These are phyloP conservation scores for Cornus kousa DNA, from an alignment of 148 eudicot genomes.

Conservation along the genomic window DNA sequence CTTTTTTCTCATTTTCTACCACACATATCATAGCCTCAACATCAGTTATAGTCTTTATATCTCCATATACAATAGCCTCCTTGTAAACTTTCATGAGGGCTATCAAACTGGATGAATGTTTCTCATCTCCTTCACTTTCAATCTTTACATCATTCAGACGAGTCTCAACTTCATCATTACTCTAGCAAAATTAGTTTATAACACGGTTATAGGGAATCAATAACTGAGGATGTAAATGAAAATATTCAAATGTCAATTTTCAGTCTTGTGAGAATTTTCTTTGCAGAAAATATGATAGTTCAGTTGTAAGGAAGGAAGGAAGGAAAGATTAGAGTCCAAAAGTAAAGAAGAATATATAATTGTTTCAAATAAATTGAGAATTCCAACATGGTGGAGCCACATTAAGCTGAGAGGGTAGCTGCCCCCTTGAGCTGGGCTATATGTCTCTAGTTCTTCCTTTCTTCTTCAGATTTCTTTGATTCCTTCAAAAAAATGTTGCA, in stretches of 20 bases:
- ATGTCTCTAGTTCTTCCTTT: background rate
- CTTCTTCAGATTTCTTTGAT: background rate
- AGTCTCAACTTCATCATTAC: slow-evolving; percentile 26
- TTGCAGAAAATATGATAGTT: background rate
- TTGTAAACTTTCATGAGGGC: slow-evolving; percentile 55
- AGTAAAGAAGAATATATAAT: too few species aligned
- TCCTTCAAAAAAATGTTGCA: background rate
- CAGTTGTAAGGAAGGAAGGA: background rate
- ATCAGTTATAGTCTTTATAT: slow-evolving; percentile 46
- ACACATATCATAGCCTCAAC: slow-evolving; percentile 50
- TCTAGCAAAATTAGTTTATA: slow-evolving; percentile 18
- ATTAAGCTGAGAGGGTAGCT: background rate
- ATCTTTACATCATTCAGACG: slow-evolving; percentile 26
- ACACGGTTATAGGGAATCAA: background rate
- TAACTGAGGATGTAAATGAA: background rate
- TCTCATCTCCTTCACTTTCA: slow-evolving; percentile 24
- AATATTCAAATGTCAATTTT: background rate
- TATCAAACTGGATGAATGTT: slow-evolving; percentile 37
- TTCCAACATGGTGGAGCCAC: background rate
- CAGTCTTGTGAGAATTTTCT: background rate
- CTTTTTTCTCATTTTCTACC: slow-evolving; percentile 62
- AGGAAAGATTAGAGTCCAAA: background rate
- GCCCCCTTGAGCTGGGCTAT: background rate
- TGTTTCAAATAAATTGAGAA: background rate
- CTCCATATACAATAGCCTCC: slow-evolving; percentile 66